Base-by-base conservation (phyloP, 495 filamentous ascomycete species). In the Penicillium egyptiacum region DNA sequence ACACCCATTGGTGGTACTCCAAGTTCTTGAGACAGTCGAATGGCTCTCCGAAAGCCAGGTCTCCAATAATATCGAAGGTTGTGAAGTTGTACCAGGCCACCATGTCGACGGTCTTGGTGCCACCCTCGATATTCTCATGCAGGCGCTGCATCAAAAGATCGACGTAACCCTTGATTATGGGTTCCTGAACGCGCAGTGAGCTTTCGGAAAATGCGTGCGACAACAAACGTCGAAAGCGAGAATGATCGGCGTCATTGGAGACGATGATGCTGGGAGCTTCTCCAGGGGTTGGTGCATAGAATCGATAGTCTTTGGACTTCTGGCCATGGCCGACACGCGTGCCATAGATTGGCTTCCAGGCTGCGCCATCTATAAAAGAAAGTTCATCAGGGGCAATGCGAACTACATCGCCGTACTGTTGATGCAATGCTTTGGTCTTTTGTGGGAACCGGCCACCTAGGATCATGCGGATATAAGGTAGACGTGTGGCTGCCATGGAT, bases 41-140 rank as follows among this genome's bases (percentile, higher is more conserved):
- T 17, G 76, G 71, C 55, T 86, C 78, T 1, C 81, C 83, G 67
- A 87, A 85, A 20, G 77, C 76, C 31, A 88, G 61, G 63, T 86
- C 82, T 5, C 83, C 84, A 56, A 85, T 82, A 28, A 86, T 66
- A 65, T 87, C 85, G 59, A 87, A 87, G 9, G 83, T 84, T 3
- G 78, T 79, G 61, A 70, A 86, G 51, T 83, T 84, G 50, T 79
- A 82, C 83, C 83, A 86, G 11, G 76, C 60, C 10, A 68, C 65
- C 48, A 86, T 66, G 55, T 85, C 71, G 2, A 83, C 59, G 7
- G 64, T 30, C 2, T 50, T 50, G 4, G 46, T 51, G 6, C 52
- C 57, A 19, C 14, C 4, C 0, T 50, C 52, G n/a, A 46, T 40
- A 10, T 72, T 64, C 60, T 78, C 75, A 20, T 68, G 55, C 17